A percentile compares a stretch with the other conserved stretches of the same genome.
These are phyloP conservation scores for Hypholoma fasciculare DNA, from an alignment of 768 basidiomycete species.

Conservation along the genomic window DNA sequence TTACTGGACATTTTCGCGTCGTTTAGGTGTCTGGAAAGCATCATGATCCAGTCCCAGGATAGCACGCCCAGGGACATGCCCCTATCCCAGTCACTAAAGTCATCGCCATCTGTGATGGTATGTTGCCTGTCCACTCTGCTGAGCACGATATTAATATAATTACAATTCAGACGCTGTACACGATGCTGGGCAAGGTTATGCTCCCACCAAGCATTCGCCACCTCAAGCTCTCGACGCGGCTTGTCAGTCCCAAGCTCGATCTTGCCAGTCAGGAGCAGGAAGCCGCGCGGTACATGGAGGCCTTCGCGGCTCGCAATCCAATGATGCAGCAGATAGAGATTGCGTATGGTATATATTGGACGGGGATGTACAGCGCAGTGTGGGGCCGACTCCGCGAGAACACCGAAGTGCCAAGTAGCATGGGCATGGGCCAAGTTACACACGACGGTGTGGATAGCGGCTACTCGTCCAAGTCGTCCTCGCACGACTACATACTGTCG, in stretches of 20 bases:
- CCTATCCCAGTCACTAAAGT: constrained; percentile 11
- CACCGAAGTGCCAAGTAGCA: background rate
- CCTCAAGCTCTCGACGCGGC: constrained; percentile 24
- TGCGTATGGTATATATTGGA: constrained; percentile 31
- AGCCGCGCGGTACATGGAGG: constrained; percentile 22
- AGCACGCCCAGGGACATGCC: constrained; percentile 15
- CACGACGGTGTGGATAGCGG: constrained; percentile 4
- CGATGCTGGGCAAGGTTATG: constrained; percentile 15
- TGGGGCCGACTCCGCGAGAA: constrained; percentile 25
- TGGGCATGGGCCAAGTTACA: constrained; percentile 1
- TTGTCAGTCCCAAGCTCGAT: constrained; percentile 21
- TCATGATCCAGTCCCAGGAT: constrained; percentile 23
- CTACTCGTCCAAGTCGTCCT: constrained; percentile 19
- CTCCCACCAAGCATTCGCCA: constrained; percentile 19
- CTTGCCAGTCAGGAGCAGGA: constrained; percentile 21
- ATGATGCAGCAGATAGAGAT: constrained; percentile 23
- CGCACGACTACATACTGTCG: constrained; percentile 21
- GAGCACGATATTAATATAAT: background rate
- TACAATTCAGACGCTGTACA: constrained; percentile 17
- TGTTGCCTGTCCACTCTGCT: background rate
- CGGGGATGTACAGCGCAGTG: constrained; percentile 26
- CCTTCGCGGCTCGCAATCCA: constrained; percentile 18
- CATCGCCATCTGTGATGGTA: constrained; percentile 19
- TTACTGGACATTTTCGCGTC: constrained; percentile 16
- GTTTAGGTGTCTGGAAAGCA: constrained; percentile 15